phyloP scores from a whole-genome alignment of 768 basidiomycete species.

The Mrakia hoshinonis region DNA sequence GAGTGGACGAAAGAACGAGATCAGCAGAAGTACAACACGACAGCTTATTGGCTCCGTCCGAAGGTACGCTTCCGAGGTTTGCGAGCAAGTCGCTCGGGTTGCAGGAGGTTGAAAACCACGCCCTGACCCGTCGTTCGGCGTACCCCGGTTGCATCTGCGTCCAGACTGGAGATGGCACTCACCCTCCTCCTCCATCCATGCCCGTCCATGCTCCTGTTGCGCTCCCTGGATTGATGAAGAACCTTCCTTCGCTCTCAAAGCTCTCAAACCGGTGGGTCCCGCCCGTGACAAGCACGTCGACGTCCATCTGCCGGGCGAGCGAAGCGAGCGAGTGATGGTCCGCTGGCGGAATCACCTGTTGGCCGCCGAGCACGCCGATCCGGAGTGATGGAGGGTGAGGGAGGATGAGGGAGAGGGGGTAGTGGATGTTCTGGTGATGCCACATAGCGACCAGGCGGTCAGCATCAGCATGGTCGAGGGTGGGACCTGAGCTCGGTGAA shows the following conservation, averaged over 20 bases:
- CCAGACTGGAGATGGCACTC: conserved; percentile 31
- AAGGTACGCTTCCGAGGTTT: too few species aligned
- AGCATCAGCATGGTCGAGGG: not conserved
- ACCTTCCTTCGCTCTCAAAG: conserved; percentile 77
- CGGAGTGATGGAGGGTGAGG: conserved; percentile 50
- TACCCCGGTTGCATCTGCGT: too few species aligned
- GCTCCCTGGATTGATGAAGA: conserved; percentile 69
- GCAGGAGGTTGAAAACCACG: too few species aligned
- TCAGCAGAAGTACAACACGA: too few species aligned
- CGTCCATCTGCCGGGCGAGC: conserved; percentile 91
- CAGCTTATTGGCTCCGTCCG: too few species aligned
- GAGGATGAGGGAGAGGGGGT: conserved; percentile 21
- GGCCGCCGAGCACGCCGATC: conserved; percentile 79
- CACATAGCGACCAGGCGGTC: not conserved
- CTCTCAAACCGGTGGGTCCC: conserved; percentile 97
- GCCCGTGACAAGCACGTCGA: conserved; percentile 86
- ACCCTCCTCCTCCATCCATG: not conserved
- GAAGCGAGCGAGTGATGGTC: conserved; percentile 82
- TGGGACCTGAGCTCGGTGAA: too few species aligned
- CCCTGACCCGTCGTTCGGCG: too few species aligned
- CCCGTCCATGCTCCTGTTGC: conserved; percentile 20
- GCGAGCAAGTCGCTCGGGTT: too few species aligned
- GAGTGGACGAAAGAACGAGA: not conserved
- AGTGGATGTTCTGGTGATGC: conserved; percentile 4
- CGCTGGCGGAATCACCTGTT: conserved; percentile 70